These are phyloP conservation scores for Ceratobasidium theobromae DNA, from an alignment of 1,284 basidiomycete species.

Conservation along the genomic window DNA sequence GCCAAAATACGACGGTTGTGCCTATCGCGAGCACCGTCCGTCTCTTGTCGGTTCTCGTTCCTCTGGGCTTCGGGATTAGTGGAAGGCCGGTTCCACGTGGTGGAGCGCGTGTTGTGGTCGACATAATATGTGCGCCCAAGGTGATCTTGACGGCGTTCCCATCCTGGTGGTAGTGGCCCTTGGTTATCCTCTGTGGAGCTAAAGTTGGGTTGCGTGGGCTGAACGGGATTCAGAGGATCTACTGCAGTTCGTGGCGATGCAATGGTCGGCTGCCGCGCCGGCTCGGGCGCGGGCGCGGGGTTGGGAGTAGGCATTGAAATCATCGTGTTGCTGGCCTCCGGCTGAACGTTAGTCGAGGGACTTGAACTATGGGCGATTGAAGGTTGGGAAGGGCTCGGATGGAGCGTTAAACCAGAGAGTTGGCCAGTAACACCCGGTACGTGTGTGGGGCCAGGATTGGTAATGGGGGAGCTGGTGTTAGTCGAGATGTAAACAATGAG, in stretches of 20 bases:
- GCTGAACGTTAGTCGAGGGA: slow-evolving; percentile 28
- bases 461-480: slow-evolving; percentile 71
- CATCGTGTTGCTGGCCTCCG: slow-evolving; percentile 36
- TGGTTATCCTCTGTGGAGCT: slow-evolving; percentile 78
- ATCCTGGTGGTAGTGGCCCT: slow-evolving; percentile 81
- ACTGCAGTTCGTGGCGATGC: slow-evolving; percentile 42
- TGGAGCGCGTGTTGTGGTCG: slow-evolving; percentile 89
- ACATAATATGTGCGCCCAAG: slow-evolving; percentile 90
- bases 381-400: slow-evolving; percentile 52
- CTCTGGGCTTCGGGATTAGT: slow-evolving; percentile 48
- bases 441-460: slow-evolving; percentile 65
- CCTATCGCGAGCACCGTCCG: slow-evolving; percentile 70
- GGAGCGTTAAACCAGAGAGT: slow-evolving; percentile 40
- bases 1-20: slow-evolving; percentile 76
- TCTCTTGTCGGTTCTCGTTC: slow-evolving; percentile 40
- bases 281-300: slow-evolving; percentile 25
- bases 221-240: slow-evolving; percentile 38
- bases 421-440: slow-evolving; percentile 49
- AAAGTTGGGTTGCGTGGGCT: slow-evolving; percentile 61
- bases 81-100: slow-evolving; percentile 86
- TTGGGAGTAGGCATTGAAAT: slow-evolving; percentile 45
- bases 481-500: slow-evolving; percentile 83
- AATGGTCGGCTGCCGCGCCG: slow-evolving; percentile 34
- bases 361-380: slow-evolving; percentile 51
- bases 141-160: slow-evolving; percentile 91